A percentile compares a stretch with the other conserved stretches of the same genome.
Conservation (phyloP, 1,284 basidiomycete species). For the Pseudozyma hubeiensis region DNA sequence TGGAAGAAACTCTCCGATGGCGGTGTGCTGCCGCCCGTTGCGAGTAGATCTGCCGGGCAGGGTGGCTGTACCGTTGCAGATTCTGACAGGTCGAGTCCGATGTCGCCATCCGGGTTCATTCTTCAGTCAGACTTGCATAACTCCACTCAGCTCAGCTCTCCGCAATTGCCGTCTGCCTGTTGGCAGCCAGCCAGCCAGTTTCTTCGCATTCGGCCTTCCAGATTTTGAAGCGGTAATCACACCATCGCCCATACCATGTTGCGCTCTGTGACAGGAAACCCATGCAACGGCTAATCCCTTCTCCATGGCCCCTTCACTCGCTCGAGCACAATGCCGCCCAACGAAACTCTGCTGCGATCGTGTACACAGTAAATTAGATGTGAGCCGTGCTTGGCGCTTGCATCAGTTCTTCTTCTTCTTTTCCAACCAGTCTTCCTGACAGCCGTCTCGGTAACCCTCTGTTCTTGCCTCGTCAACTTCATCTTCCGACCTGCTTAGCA, state of each 20-base stretch:
- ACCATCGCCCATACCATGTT: too few relatives aligned
- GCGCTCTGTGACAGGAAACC: too few relatives aligned
- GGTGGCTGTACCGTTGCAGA: constrained; percentile 9
- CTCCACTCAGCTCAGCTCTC: not conserved
- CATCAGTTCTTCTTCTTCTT: too few relatives aligned
- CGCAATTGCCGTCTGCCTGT: not conserved
- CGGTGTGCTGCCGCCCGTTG: not conserved
- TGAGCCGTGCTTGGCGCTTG: too few relatives aligned
- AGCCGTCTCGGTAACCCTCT: not conserved
- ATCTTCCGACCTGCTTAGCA: constrained; percentile 6
- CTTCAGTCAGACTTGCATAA: constrained; percentile 42
- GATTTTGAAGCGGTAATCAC: too few relatives aligned
- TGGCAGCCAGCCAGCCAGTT: not conserved
- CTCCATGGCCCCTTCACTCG: too few relatives aligned
- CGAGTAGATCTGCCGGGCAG: not conserved
- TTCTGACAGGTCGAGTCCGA: constrained; percentile 35
- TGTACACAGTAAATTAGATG: too few relatives aligned
- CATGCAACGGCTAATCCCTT: too few relatives aligned
- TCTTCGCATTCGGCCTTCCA: not conserved
- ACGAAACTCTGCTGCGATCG: too few relatives aligned
- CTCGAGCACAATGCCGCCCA: too few relatives aligned
- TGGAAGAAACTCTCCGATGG: too few relatives aligned
- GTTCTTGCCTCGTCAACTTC: not conserved
- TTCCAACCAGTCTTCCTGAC: not conserved
- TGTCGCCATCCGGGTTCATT: constrained; percentile 36